Evolutionary conservation across 768 basidiomycete species (phyloP), one percentile per base, ranked within the genome.

Genomic region (Xanthoconium stramineum): DNA sequence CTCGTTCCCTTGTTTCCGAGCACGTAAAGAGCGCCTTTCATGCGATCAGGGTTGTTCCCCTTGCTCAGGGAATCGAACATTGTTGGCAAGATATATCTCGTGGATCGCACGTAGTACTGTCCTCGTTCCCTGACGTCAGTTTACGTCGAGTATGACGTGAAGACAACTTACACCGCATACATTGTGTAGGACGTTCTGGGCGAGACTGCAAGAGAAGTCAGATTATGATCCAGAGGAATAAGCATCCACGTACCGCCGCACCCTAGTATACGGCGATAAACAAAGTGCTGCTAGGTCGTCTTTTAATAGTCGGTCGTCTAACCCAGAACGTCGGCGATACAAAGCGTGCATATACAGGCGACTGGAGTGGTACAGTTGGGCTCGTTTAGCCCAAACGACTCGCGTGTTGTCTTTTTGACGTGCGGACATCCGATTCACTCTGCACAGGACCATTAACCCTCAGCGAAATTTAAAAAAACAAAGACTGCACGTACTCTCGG

Each of bases 1-100:
- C 88, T 80, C 52, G 79, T 85, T 32, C 82, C 85, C 70, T 88
- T 89, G 63, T 86, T 85, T 74, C 84, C 84, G 11, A 91, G 71
- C 19, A 90, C 78, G 67, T 94, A 94, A 39, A 96, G 75, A 17
- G 92, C 93, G 9, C 96, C 96, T 74, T 98, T 98, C 85, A 97
- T 95, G 28, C 88, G 80, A 71, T 98, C 94, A 11, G 93, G 89
- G 65, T 95, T 92, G 55, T 82, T 85, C 7, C 89, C 93, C 64
- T 84, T 87, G 53, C 72, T 72, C 47, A 91, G 72, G 6, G 86
- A 83, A 56, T 79, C 76, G 63, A 86, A 84, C 45, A 89, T 70
- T 20, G 74, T 70, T 6, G 88, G 85, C 30, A 89, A 75, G 43
- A 81, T 76, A 58, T 82, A 81, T 64, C 83, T 79, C 30, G 86